Evolutionary conservation across 495 filamentous ascomycete genomes (phyloP).

Genomic region (Acidiella bohemica): DNA sequence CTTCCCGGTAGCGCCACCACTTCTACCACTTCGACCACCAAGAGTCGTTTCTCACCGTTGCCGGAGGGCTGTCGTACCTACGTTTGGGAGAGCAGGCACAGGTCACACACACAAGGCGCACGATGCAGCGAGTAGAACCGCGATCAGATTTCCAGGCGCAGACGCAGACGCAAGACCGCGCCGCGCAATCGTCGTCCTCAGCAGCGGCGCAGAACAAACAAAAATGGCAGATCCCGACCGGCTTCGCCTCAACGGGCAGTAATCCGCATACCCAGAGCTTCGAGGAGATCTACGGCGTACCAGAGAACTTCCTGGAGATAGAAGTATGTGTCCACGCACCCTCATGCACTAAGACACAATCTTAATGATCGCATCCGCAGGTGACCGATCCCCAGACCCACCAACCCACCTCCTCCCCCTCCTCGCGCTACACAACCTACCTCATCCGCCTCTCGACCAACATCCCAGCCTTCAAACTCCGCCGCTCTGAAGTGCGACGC

Average conservation of each 20-base stretch:
- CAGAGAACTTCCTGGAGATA: conserved; percentile 97
- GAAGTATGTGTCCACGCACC: conserved; percentile 46
- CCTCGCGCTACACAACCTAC: conserved; percentile 70
- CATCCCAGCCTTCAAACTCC: conserved; percentile 95
- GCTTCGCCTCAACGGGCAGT: conserved; percentile 14
- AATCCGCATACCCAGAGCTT: conserved; percentile 53
- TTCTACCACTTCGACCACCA: too few relatives aligned
- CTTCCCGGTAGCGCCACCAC: too few relatives aligned
- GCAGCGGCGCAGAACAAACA: conserved; percentile 1
- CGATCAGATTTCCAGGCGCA: not conserved
- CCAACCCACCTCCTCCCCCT: conserved; percentile 17
- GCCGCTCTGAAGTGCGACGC: conserved; percentile 70
- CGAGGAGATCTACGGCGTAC: conserved; percentile 96
- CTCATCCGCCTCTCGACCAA: conserved; percentile 95
- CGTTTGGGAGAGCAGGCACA: not conserved
- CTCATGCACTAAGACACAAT: not conserved
- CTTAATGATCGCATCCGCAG: conserved; percentile 31
- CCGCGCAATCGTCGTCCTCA: not conserved
- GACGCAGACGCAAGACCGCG: conserved; percentile 1
- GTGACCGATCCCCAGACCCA: conserved; percentile 87
- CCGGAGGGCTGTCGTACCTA: too few relatives aligned
- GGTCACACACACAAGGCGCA: not conserved
- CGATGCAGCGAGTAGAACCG: conserved; percentile 16
- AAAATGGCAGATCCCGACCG: conserved; percentile 12
- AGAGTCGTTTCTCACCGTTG: too few relatives aligned